Percentiles rank a stretch among this genome's conserved stretches.
Conservation (phyloP, 495 filamentous ascomycete species). For the Xylaria scruposa region DNA sequence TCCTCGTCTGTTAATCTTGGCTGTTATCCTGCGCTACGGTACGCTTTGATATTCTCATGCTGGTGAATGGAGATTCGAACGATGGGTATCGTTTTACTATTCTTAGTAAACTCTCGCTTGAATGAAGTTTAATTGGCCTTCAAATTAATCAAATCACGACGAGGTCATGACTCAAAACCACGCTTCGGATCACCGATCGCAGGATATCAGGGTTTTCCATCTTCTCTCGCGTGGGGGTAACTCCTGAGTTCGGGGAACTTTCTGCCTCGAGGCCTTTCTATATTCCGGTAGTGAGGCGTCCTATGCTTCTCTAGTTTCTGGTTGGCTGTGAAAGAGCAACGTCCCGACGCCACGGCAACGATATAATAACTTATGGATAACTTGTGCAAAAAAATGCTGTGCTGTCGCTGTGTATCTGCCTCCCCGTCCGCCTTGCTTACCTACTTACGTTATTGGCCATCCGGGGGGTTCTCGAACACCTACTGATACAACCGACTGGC, state of each 20-base stretch:
- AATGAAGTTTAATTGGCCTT: background rate
- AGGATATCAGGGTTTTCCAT: background rate
- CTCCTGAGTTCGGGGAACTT: background rate
- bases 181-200: background rate
- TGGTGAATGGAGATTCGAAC: background rate
- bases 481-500: background rate
- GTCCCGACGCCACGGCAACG: background rate
- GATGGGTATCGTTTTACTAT: background rate
- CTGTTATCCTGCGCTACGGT: background rate
- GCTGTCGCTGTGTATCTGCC: background rate
- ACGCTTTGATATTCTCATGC: conserved; percentile 3
- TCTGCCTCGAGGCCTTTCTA: background rate
- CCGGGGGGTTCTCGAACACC: background rate
- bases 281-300: background rate
- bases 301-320: background rate
- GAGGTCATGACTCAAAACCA: background rate
- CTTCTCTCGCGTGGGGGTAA: background rate
- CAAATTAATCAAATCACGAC: background rate
- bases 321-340: background rate
- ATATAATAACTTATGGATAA: background rate
- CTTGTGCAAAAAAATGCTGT: background rate
- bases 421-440: background rate
- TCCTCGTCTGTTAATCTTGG: background rate
- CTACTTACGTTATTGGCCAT: background rate
- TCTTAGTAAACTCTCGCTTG: background rate